Evolutionary conservation across 2,329 filamentous ascomycete genomes (phyloP).

Genomic region (Alternaria viburni): DNA sequence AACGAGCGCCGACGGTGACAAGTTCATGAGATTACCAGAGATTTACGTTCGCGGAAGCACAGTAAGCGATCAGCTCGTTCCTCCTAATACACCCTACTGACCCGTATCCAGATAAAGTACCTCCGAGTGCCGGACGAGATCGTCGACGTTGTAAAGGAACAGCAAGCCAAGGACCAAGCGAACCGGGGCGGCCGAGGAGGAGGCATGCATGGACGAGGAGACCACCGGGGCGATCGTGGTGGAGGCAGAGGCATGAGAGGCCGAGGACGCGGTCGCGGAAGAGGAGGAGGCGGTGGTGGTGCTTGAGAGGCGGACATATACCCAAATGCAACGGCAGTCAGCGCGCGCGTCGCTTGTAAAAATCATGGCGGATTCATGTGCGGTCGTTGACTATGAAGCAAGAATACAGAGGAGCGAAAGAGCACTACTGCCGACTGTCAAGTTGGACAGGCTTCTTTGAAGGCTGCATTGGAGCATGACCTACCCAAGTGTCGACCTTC

Average conservation of each 20-base stretch:
- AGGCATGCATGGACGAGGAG: slow-evolving; percentile 62
- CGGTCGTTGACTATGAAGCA: neutral
- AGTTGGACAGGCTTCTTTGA: neutral
- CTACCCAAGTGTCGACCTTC: slow-evolving; percentile 4
- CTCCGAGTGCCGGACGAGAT: slow-evolving; percentile 96
- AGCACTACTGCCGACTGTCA: neutral
- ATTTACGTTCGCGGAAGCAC: slow-evolving; percentile 98
- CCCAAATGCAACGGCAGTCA: neutral
- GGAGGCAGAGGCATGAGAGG: slow-evolving; percentile 62
- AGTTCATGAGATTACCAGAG: slow-evolving; percentile 89
- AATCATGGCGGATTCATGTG: neutral
- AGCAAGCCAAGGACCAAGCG: slow-evolving; percentile 74
- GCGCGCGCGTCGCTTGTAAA: slow-evolving; percentile 3
- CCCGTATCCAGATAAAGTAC: slow-evolving; percentile 83
- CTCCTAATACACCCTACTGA: neutral
- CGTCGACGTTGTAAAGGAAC: slow-evolving; percentile 90
- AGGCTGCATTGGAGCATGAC: neutral
- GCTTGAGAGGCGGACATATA: slow-evolving; percentile 14
- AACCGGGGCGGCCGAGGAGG: slow-evolving; percentile 70
- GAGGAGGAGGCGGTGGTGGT: slow-evolving; percentile 57
- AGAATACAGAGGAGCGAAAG: neutral
- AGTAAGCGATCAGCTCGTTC: slow-evolving; percentile 60
- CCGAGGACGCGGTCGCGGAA: slow-evolving; percentile 58
- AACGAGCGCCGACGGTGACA: slow-evolving; percentile 92
- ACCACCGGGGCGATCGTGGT: slow-evolving; percentile 59